Conservation (phyloP, 2,329 filamentous ascomycete species). For the Botrytis cinerea region DNA sequence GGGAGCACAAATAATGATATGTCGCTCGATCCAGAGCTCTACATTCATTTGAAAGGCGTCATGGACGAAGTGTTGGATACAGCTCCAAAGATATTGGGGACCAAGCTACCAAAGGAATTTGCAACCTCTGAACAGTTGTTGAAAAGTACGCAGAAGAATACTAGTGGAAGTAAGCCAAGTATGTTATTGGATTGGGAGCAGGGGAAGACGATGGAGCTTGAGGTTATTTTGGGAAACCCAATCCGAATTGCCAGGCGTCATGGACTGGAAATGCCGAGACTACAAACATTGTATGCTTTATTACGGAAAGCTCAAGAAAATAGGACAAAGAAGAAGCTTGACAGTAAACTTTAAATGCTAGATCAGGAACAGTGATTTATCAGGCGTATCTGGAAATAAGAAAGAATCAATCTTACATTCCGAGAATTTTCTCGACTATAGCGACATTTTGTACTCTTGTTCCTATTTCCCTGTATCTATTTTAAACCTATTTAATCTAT, state of each 20-base stretch:
- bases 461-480: no score
- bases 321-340: slow-evolving; percentile 27
- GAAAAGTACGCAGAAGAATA: slow-evolving; percentile 63
- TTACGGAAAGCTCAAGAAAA: slow-evolving; percentile 54
- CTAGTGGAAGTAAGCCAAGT: slow-evolving; percentile 55
- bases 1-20: slow-evolving; percentile 67
- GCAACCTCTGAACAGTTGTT: slow-evolving; percentile 65
- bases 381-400: no score
- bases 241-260: slow-evolving; percentile 53
- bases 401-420: no score
- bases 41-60: slow-evolving; percentile 61
- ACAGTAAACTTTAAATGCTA: slow-evolving; percentile 30
- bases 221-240: slow-evolving; percentile 58
- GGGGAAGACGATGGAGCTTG: slow-evolving; percentile 55
- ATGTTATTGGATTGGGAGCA: slow-evolving; percentile 58
- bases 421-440: no score
- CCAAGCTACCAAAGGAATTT: slow-evolving; percentile 59
- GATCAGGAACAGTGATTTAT: not conserved
- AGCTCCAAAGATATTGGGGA: slow-evolving; percentile 62
- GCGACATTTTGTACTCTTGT: no score
- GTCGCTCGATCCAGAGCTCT: slow-evolving; percentile 63
- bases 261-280: slow-evolving; percentile 54
- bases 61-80: slow-evolving; percentile 71
- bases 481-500: no score
- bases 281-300: slow-evolving; percentile 57